Conservation (phyloP, 495 filamentous ascomycete genomes). For the Niebla homalea region DNA sequence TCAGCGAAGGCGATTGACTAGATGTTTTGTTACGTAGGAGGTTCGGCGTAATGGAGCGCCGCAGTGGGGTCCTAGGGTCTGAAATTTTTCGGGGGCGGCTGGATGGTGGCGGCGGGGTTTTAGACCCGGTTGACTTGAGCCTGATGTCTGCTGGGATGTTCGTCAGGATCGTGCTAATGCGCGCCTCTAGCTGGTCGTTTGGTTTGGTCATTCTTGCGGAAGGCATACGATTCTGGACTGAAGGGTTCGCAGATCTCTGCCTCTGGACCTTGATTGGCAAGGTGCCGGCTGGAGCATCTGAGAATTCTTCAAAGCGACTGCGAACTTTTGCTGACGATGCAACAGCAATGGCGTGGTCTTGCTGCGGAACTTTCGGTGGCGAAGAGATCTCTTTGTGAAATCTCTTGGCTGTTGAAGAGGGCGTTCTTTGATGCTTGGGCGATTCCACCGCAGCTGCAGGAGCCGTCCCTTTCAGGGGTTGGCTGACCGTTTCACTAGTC, state of each 20-base stretch:
- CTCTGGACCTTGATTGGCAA: neutral
- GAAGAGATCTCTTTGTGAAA: neutral
- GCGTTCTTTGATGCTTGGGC: neutral
- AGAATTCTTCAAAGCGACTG: constrained; percentile 1
- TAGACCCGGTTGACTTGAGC: constrained; percentile 24
- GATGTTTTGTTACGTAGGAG: constrained; percentile 9
- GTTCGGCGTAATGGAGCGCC: constrained; percentile 2
- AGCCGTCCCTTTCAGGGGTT: neutral
- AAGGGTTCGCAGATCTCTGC: neutral
- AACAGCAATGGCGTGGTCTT: no score
- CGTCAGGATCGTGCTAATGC: constrained; percentile 72
- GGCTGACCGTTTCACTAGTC: neutral
- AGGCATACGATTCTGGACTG: neutral
- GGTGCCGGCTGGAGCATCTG: neutral
- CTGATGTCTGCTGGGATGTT: constrained; percentile 69
- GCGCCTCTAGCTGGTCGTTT: constrained; percentile 65
- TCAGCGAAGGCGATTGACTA: constrained; percentile 49
- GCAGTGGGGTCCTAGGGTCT: neutral
- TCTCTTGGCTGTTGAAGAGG: neutral
- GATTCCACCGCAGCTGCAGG: neutral
- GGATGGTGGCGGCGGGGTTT: constrained; percentile 36
- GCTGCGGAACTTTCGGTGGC: neutral
- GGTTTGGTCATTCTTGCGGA: constrained; percentile 10
- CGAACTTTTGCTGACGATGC: neutral
- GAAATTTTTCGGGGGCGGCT: constrained; percentile 13